Evolutionary conservation across 768 basidiomycete genomes (phyloP), one percentile per base, ranked within the genome.

Genomic region (Ephemerocybe angulata): DNA sequence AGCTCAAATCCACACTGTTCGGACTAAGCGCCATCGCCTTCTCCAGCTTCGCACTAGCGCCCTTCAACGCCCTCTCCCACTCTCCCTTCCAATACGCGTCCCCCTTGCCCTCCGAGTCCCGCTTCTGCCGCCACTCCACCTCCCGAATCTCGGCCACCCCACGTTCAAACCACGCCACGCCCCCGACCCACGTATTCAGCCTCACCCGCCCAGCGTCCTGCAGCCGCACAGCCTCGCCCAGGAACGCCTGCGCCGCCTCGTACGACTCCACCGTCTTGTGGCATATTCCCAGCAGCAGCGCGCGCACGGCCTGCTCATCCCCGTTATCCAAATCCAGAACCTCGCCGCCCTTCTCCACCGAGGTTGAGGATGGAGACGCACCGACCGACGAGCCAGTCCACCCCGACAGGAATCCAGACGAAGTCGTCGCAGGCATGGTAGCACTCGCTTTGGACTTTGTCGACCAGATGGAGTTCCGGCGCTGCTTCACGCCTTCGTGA

Each of bases 71-170:
- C 5, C 58, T 59, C 21, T 55, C 61, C 88, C 88, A 90, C 43
- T 61, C 55, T 43, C 59, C 74, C 76, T 79, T 62, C 25, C 48
- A 25, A 25, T 47, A n/a, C 28, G 21, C 22, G 48, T 61, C 60
- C 28, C 22, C 42, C 10, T 55, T 44, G 21, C 12, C 17, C 2
- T 22, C 50, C 28, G 29, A 30, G 17, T 33, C 13, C 35, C 22
- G 2, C 53, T 35, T 48, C 15, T 19, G 24, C 15, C 38, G 25
- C 38, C 25, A 67, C 48, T 80, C 77, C 5, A 73, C 72, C 58
- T 86, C 82, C 67, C 81, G 83, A 62, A 91, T 69, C 55, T 86
- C 84, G n/a, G 86, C 62, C 31, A 88, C 86, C 0, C 87, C 85
- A 12, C 85, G 68, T 67, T 91, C 89, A 54, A 89, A 88, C 63